Percentiles rank a stretch among this genome's conserved stretches.
Conservation (phyloP, 176 grass and related monocot genomes). For the Zoysia japonica region DNA sequence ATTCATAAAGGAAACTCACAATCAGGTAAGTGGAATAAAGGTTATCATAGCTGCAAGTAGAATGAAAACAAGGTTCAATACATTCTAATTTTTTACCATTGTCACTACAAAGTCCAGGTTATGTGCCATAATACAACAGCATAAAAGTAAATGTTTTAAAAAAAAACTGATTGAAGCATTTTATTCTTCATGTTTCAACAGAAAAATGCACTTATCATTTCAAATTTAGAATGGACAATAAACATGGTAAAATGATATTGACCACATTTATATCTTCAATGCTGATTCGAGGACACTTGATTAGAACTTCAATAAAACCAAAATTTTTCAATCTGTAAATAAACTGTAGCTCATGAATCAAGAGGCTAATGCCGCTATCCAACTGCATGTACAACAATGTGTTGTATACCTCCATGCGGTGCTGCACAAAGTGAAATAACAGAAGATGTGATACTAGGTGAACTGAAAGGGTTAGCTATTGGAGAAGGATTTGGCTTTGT, state of each 20-base stretch:
- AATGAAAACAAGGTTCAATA: neutral
- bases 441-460: constrained; percentile 42
- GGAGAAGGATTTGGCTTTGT: constrained; percentile 37
- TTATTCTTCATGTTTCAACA: constrained; percentile 4
- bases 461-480: constrained; percentile 47
- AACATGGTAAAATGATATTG: constrained; percentile 29
- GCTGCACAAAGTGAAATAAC: constrained; percentile 42
- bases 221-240: constrained; percentile 23
- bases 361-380: constrained; percentile 5
- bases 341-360: constrained; percentile 4
- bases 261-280: neutral
- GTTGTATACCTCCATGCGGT: constrained; percentile 44
- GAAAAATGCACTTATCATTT: neutral
- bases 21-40: neutral
- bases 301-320: neutral
- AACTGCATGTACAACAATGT: neutral
- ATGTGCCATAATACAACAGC: constrained; percentile 9
- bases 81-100: neutral
- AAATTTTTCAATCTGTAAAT: neutral
- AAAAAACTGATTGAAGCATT: neutral
- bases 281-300: neutral
- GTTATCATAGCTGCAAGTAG: neutral
- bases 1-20: neutral
- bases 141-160: neutral
- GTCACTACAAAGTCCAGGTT: neutral